Base-by-base conservation (phyloP, 192 early-diverging fungal species). In the Backusella parvicylindrica region DNA sequence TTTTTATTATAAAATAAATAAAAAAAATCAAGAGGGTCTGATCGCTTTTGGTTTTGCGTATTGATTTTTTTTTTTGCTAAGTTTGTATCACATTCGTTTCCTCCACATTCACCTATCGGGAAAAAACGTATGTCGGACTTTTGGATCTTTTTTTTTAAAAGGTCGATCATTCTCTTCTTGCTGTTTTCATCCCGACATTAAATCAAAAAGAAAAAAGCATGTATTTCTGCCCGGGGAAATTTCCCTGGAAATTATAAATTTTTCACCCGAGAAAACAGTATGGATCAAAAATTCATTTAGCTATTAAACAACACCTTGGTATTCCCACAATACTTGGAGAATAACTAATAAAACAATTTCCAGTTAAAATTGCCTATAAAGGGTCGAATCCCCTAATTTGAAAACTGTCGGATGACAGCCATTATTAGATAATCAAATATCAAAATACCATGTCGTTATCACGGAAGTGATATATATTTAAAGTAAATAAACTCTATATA, bases 321-420 rank as follows among this genome's bases (percentile, higher is more conserved):
- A 60, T 28, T 60, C 53, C 53, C 53, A 60, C 53, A 60, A 60
- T 60, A 60, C 26, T 28, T 28, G 23, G 53, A 28, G 26, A 60
- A 50, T 15, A 13, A 60, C 23, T 60, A 60, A 28, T 13, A 28
- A 11, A 9, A 13, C 23, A 28, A 28, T 60, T 60, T 60, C 26
- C 53, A 60, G 53, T 60, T 60, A 60, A 60, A 60, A 60, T 60
- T 60, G 53, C 53, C 53, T 60, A 60, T 60, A 60, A 60, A 28
- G 26, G 53, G 53, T 23, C 26, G 23, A 60, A 28, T 28, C 53
- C 26, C 23, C 53, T 60, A 12, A 60, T 60, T 60, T 60, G 21
- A 28, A 28, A 28, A 28, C 2, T 60, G 28, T 60, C 12, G 53
- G 2, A 60, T 60, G 53, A 11, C 53, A 60, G 28, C 21, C 53